Base-by-base conservation (phyloP, 1,284 basidiomycete species). In the Leccinum pachyderme region DNA sequence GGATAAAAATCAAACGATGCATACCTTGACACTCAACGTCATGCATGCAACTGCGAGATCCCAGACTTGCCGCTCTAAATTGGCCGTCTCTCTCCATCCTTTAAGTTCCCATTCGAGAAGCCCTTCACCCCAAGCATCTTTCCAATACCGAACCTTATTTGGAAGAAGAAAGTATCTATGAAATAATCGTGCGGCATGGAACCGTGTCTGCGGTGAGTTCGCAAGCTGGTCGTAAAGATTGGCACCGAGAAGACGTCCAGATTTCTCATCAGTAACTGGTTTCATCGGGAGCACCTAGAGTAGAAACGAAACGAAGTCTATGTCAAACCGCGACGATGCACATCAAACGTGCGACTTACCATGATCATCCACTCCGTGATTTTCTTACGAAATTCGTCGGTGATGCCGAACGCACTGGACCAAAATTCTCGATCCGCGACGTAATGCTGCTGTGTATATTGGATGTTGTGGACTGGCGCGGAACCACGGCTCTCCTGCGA, bases 161-260 rank as follows among this genome's bases (percentile, higher is more conserved):
- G 66, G 60, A 28, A 48, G 49, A 28, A 72, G 70, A 58, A 80
- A 77, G 58, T 81, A 85, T 28, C 81, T 72, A 43, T 76, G 69
- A 59, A 86, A 83, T 53, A 85, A 66, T 61, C 81, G 77, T 0
- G 72, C 79, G 1, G 84, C 84, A 52, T 84, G 82, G 60, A 84
- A 86, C 5, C 82, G 75, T 8, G 83, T 86, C 59, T 85, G 78
- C 0, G 73, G 74, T 0, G 78, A 83, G 3, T 71, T 74, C 4
- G 66, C 64, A 22, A 87, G 73, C 55, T 86, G 81, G 51, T 84
- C 78, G 43, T 73, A 68, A 27, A 87, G 73, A 54, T 84, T 75
- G 22, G 57, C 47, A 27, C 65, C 56, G 0, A 55, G 51, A 0
- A 8, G 52, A 29, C 41, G 47, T 25, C 32, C 27, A 18, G 22